Percentiles rank a stretch among this genome's conserved stretches.
Conservation (phyloP, 2,329 filamentous ascomycete genomes). For the Fusarium xylarioides region DNA sequence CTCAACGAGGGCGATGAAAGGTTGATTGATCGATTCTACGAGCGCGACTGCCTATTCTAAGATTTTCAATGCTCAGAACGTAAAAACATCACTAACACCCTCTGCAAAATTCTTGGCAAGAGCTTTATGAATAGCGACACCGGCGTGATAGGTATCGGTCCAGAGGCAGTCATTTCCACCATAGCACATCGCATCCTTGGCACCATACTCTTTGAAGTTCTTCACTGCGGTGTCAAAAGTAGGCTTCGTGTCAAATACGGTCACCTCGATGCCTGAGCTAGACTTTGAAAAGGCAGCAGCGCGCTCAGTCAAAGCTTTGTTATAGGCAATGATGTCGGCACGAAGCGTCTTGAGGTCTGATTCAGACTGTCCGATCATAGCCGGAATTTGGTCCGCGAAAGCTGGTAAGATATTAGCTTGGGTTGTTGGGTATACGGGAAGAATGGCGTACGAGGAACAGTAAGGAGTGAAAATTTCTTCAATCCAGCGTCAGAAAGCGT, state of each 20-base stretch:
- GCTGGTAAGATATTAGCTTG: neutral
- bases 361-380: slow-evolving; percentile 4
- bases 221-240: neutral
- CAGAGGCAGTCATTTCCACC: slow-evolving; percentile 15
- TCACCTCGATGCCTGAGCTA: neutral
- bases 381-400: slow-evolving; percentile 12
- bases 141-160: slow-evolving; percentile 20
- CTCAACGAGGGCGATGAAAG: neutral
- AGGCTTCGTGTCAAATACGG: slow-evolving; percentile 9
- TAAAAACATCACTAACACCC: neutral
- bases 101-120: slow-evolving; percentile 10
- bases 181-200: slow-evolving; percentile 15
- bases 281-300: neutral
- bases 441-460: neutral
- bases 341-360: slow-evolving; percentile 5
- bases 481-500: neutral
- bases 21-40: neutral
- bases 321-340: slow-evolving; percentile 3
- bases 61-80: neutral
- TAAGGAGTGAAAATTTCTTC: slow-evolving; percentile 22
- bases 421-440: rapidly evolving
- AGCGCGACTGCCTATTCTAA: neutral
- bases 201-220: slow-evolving; percentile 4
- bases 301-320: slow-evolving; percentile 4
- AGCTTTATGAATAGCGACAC: slow-evolving; percentile 16